Base-by-base conservation (phyloP, 805 yeast genomes). In the Kregervanrija pseudodelftensis region DNA sequence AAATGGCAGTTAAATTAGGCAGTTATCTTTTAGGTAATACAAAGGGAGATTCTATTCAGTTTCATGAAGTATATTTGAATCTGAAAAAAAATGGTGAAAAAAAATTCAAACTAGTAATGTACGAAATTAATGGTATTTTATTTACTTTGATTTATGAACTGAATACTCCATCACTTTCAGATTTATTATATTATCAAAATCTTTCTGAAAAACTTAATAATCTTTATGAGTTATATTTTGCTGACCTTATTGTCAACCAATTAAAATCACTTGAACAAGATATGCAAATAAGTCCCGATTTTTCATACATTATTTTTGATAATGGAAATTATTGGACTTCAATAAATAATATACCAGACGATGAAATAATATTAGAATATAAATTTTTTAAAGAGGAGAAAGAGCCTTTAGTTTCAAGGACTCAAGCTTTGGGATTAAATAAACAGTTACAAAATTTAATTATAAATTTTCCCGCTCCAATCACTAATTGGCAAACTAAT, bases 51-150 rank as follows among this genome's bases (percentile, higher is more conserved):
- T 11, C 45, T 4, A 52, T 57, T 2, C 22, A 46, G 2, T 35
- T 48, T 4, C 52, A 55, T 28, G 44, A 48, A 28, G 33, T 53
- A n/a, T 36, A 41, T 34, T 16, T 56, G 15, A 47, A 45, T 30
- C 30, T 32, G 7, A 40, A 35, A 1, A 32, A 33, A 8, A 44
- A 36, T 3, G 28, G 38, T 4, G 44, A 43, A 28, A 33, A 37
- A 8, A 38, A 36, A n/a, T 48, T 43, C 14, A 53, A 54, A 12
- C 33, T 57, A 11, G 47, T 63, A 8, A 43, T 63, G 1, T 64
- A 64, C 39, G 67, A 63, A 47, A 48, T 55, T 8, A 57, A 58
- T 42, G 66, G 66, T 9, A 53, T 59, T 10, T 33, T 63, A 33
- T 60, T 61, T 37, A 42, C 50, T 0, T 32, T 61, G 22, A 17